These are phyloP conservation scores for Xylaria polymorpha DNA, from an alignment of 2,329 filamentous ascomycete genomes.

Conservation along the genomic window DNA sequence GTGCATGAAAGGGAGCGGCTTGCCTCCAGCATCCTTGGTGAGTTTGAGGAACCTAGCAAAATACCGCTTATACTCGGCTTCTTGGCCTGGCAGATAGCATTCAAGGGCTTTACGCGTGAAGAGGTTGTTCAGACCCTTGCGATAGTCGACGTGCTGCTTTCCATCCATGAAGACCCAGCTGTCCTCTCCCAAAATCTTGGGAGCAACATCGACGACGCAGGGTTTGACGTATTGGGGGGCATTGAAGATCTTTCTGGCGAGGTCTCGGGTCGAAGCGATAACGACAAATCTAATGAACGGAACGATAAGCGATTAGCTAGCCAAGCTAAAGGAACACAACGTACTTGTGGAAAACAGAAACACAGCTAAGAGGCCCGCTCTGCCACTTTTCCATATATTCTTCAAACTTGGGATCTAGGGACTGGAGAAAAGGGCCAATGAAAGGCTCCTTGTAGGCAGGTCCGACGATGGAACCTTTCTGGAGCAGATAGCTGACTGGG, in stretches of 20 bases:
- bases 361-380: slow-evolving; percentile 92
- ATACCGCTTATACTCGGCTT: slow-evolving; percentile 90
- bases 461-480: slow-evolving; percentile 81
- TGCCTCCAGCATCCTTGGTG: slow-evolving; percentile 76
- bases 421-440: slow-evolving; percentile 95
- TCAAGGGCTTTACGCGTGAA: slow-evolving; percentile 93
- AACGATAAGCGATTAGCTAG: slow-evolving; percentile 25
- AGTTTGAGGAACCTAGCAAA: slow-evolving; percentile 82
- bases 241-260: slow-evolving; percentile 97
- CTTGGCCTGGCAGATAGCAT: slow-evolving; percentile 89
- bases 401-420: slow-evolving; percentile 89
- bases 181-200: slow-evolving; percentile 89
- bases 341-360: slow-evolving; percentile 99
- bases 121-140: slow-evolving; percentile 92
- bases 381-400: slow-evolving; percentile 93
- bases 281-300: slow-evolving; percentile 81
- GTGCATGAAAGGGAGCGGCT: slow-evolving; percentile 88
- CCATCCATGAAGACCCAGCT: slow-evolving; percentile 99
- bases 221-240: slow-evolving; percentile 92
- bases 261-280: slow-evolving; percentile 92
- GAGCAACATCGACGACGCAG: slow-evolving; percentile 92
- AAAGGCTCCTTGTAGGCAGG: slow-evolving; percentile 83
- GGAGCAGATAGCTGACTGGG: slow-evolving; percentile 78
- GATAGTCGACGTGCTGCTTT: slow-evolving; percentile 94
- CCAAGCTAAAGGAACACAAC: slow-evolving; percentile 45